Base-by-base conservation (phyloP, 2,329 filamentous ascomycete species). In the Alternaria consortialis region DNA sequence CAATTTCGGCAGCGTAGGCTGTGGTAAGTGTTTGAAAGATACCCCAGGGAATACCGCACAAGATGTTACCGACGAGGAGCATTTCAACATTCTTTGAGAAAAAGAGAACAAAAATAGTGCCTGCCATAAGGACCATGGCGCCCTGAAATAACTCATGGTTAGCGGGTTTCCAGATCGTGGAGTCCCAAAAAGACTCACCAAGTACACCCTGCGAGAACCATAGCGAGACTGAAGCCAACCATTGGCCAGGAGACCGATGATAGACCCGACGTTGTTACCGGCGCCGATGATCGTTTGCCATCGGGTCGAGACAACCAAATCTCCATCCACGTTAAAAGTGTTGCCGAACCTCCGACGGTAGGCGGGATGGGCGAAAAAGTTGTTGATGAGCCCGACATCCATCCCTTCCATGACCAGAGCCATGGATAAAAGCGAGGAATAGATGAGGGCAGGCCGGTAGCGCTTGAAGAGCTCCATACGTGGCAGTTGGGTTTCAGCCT, bases 351-450 rank as follows among this genome's bases (percentile, higher is more conserved):
- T 72, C 50, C 65, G 53, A 40, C 79, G 77, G 70, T 81, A 81
- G 20, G 74, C 68, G 7, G 75, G 76, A 57, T 79, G 79, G n/a
- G 70, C 79, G 62, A 86, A 92, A 71, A 93, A 92, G 79, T 92
- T 92, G 81, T 90, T 91, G 76, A 93, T 87, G 59, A 94, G 82
- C 69, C 86, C 88, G 63, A 94, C 84, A 75, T 95, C 91, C 80
- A 93, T 94, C 7, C 91, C 92, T 77, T 95, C 92, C 92, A 96
- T 96, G 69, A 87, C 87, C 74, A 95, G 93, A 77, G 90, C 92
- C 1, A 91, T 92, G 7, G 91, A 94, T 75, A 96, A 92, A 63
- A 94, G 82, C 47, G 94, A 72, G 72, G 89, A 92, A 90, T 91
- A 96, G 20, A 82, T 84, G 58, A 94, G 88, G 34, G 92, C 92